Conservation (phyloP, 2,329 filamentous ascomycete species). For the Thielaviopsis populi region DNA sequence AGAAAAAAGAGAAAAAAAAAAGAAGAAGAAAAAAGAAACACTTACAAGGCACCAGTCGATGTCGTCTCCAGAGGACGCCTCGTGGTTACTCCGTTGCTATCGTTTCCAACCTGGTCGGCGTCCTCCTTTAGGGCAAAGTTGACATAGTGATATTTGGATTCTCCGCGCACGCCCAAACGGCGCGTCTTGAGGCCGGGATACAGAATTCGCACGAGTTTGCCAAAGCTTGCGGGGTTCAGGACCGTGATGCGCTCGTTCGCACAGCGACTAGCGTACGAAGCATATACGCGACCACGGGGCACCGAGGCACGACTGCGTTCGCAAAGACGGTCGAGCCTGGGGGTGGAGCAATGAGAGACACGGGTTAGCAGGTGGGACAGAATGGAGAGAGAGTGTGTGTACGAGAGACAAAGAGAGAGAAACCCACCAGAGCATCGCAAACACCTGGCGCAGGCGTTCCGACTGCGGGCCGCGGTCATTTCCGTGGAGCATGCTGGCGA, state of each 20-base stretch:
- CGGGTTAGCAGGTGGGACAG: not conserved
- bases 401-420: not conserved
- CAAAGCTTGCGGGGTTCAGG: slow-evolving; percentile 91
- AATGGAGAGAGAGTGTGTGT: not conserved
- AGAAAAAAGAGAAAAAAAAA: not conserved
- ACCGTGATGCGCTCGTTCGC: slow-evolving; percentile 88
- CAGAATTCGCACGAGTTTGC: slow-evolving; percentile 88
- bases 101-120: slow-evolving; percentile 11
- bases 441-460: slow-evolving; percentile 70
- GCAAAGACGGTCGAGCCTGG: slow-evolving; percentile 60
- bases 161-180: slow-evolving; percentile 78
- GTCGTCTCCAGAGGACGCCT: not conserved
- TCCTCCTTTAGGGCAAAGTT: slow-evolving; percentile 49
- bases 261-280: slow-evolving; percentile 85
- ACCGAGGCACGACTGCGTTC: slow-evolving; percentile 69
- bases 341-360: not conserved
- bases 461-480: slow-evolving; percentile 69
- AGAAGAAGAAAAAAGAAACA: not conserved
- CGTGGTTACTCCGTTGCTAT: not conserved
- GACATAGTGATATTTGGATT: slow-evolving; percentile 96
- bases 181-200: slow-evolving; percentile 92
- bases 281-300: slow-evolving; percentile 82
- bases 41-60: not conserved
- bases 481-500: slow-evolving; percentile 60
- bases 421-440: slow-evolving; percentile 74